Evolutionary conservation across 2,329 filamentous ascomycete species (phyloP).

Genomic region (Colletotrichum sp.): DNA sequence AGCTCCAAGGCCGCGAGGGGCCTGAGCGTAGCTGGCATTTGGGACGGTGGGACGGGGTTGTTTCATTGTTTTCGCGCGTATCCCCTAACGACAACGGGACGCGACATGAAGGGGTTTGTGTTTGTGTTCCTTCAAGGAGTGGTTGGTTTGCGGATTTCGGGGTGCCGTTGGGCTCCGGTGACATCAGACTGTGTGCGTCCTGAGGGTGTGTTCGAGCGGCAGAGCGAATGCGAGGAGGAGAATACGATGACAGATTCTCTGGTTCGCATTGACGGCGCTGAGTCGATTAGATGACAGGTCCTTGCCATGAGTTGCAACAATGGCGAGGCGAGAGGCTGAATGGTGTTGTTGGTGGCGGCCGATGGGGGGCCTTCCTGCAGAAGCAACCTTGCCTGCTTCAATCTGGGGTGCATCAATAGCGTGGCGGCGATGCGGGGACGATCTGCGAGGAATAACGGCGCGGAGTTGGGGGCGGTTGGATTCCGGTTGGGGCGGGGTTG

Average conservation of each 20-base stretch:
- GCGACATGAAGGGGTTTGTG: background rate
- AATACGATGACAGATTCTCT: background rate
- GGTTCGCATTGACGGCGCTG: background rate
- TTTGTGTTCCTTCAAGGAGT: background rate
- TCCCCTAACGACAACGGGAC: background rate
- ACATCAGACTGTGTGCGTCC: background rate
- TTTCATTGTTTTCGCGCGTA: background rate
- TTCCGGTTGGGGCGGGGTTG: background rate
- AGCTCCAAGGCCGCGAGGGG: background rate
- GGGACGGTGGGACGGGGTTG: background rate
- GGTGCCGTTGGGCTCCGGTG: background rate
- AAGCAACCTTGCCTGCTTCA: background rate
- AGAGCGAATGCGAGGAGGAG: background rate
- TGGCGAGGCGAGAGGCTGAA: background rate
- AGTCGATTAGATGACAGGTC: background rate
- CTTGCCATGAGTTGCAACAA: background rate
- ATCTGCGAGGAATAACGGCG: background rate
- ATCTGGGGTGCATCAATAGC: background rate
- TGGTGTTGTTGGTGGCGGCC: background rate
- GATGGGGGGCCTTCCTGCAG: background rate
- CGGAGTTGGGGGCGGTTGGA: background rate
- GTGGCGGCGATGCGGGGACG: background rate
- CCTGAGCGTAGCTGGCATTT: conserved; percentile 11
- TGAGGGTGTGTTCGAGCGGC: background rate
- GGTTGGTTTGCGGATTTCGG: background rate